phyloP scores from a whole-genome alignment of 2,329 filamentous ascomycete genomes.

The Cladosporium oxysporum region DNA sequence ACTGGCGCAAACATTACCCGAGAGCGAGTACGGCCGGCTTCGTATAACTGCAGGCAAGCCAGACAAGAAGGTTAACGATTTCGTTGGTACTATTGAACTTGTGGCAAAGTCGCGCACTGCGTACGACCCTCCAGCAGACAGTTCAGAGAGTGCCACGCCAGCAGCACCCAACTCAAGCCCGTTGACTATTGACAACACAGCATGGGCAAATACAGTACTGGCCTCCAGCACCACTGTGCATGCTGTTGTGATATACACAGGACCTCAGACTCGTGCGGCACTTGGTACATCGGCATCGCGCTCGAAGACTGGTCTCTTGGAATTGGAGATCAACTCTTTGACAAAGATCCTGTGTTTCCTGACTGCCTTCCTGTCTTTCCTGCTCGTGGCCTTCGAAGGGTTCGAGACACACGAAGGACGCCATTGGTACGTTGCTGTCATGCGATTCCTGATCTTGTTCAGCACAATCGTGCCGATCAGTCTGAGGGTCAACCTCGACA shows the following conservation, averaged over 20 bases:
- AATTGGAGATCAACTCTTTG: slow-evolving; percentile 94
- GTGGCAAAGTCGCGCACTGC: slow-evolving; percentile 55
- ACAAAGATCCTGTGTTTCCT: slow-evolving; percentile 94
- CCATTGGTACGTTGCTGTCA: slow-evolving; percentile 91
- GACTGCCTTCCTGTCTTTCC: slow-evolving; percentile 80
- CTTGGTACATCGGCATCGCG: slow-evolving; percentile 88
- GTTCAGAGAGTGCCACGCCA: neutral
- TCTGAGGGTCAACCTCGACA: slow-evolving; percentile 90
- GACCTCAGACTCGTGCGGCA: slow-evolving; percentile 88
- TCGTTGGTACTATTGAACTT: slow-evolving; percentile 84
- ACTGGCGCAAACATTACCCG: slow-evolving; percentile 75
- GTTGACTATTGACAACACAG: slow-evolving; percentile 92
- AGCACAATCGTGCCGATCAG: slow-evolving; percentile 99
- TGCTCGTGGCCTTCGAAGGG: slow-evolving; percentile 84
- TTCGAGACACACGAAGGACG: slow-evolving; percentile 64
- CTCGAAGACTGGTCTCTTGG: slow-evolving; percentile 89
- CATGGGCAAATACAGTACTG: slow-evolving; percentile 97
- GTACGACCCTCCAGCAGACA: slow-evolving; percentile 43
- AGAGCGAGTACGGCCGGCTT: slow-evolving; percentile 67
- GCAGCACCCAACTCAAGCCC: slow-evolving; percentile 58
- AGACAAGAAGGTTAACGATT: slow-evolving; percentile 92
- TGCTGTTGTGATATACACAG: slow-evolving; percentile 91
- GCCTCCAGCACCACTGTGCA: slow-evolving; percentile 88
- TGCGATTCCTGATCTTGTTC: slow-evolving; percentile 96
- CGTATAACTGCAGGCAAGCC: slow-evolving; percentile 83